Conservation (phyloP, 805 yeast genomes). For the Metschnikowia rubicola region DNA sequence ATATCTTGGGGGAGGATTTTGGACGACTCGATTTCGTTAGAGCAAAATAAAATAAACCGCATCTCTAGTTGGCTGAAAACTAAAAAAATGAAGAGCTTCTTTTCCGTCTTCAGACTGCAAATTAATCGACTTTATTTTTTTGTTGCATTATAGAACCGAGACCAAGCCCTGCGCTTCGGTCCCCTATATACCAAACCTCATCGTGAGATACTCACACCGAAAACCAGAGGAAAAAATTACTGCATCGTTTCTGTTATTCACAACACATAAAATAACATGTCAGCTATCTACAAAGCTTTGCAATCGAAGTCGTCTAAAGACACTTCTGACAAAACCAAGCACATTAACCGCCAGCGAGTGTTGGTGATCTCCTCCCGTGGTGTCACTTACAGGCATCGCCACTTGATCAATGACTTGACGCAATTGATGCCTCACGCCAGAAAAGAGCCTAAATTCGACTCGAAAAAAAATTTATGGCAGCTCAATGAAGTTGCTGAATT, state of each 20-base stretch:
- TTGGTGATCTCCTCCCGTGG: constrained; percentile 91
- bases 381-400: constrained; percentile 92
- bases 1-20: no score
- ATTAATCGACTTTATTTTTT: no score
- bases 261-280: constrained; percentile 25
- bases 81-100: no score
- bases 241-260: background rate
- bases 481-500: constrained; percentile 94
- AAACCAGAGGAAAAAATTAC: background rate
- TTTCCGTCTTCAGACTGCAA: no score
- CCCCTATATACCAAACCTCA: constrained; percentile 16
- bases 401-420: constrained; percentile 77
- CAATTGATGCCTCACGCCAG: constrained; percentile 88
- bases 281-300: constrained; percentile 45
- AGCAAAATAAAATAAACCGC: no score
- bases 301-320: constrained; percentile 46
- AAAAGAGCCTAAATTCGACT: constrained; percentile 93
- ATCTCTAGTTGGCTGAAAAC: no score
- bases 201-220: constrained; percentile 5
- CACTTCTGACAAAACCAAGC: constrained; percentile 47
- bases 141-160: background rate
- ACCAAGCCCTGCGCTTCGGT: constrained; percentile 2
- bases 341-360: constrained; percentile 83
- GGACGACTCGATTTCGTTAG: no score
- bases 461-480: constrained; percentile 82